A percentile compares a stretch with the other conserved stretches of the same genome.
Conservation (phyloP, 352 stramenopile species). For the Phytophthora niederhauseri region DNA sequence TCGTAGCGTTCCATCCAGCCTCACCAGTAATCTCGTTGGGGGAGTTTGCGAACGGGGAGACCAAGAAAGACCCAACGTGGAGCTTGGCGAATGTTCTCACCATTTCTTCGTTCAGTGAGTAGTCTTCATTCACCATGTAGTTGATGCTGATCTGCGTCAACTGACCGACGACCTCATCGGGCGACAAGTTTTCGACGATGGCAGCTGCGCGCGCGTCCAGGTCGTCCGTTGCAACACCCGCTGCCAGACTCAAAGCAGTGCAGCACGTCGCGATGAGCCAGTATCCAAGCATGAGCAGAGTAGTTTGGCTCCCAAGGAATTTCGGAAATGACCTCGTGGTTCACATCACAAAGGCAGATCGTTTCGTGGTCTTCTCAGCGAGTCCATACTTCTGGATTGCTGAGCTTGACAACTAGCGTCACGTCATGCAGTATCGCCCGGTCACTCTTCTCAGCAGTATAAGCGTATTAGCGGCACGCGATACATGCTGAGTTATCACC, state of each 20-base stretch:
- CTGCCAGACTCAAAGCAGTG: not conserved
- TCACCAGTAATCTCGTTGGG: conserved; percentile 29
- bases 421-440: not conserved
- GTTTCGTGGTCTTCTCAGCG: too few species aligned
- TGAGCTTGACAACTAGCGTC: not conserved
- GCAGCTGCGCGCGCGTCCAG: not conserved
- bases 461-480: not conserved
- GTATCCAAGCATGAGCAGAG: not conserved
- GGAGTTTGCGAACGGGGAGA: conserved; percentile 27
- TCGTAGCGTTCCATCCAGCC: conserved; percentile 45
- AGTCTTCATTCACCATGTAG: conserved; percentile 31
- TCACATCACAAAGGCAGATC: not conserved
- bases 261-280: not conserved
- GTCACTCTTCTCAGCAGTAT: not conserved
- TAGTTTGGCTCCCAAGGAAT: not conserved
- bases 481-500: not conserved
- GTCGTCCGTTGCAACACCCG: not conserved
- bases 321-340: not conserved
- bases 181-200: not conserved
- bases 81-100: conserved; percentile 72
- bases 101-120: conserved; percentile 53
- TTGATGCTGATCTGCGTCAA: conserved; percentile 1
- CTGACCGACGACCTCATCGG: not conserved
- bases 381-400: not conserved
- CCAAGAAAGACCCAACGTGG: conserved; percentile 87